A percentile compares a stretch with the other conserved stretches of the same genome.
phyloP scores from a whole-genome alignment of 1,284 basidiomycete genomes.

The Pterulicium gracile region DNA sequence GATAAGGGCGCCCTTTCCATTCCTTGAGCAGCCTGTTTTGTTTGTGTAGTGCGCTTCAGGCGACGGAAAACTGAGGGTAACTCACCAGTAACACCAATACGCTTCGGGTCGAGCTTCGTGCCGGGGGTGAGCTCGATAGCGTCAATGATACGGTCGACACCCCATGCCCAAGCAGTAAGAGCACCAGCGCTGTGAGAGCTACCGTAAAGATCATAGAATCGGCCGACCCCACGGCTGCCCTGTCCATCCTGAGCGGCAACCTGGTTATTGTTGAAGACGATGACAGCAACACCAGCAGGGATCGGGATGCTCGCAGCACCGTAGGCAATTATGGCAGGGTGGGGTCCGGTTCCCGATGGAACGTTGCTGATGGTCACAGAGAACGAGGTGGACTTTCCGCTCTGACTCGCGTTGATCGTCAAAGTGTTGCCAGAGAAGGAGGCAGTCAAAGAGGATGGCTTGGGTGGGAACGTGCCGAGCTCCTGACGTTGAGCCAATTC shows the following conservation, averaged over 20 bases:
- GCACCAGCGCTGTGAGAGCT: conserved; percentile 30
- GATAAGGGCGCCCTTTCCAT: conserved; percentile 35
- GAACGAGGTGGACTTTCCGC: conserved; percentile 34
- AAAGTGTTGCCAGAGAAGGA: conserved; percentile 32
- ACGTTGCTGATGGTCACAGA: conserved; percentile 30
- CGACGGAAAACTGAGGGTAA: neutral
- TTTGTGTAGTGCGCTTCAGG: too few relatives aligned
- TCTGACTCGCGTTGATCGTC: conserved; percentile 29
- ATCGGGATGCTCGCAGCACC: conserved; percentile 34
- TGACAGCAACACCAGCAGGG: conserved; percentile 32
- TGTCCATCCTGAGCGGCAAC: conserved; percentile 34
- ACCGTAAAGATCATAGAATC: conserved; percentile 44
- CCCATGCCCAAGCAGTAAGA: conserved; percentile 49
- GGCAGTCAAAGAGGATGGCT: conserved; percentile 27
- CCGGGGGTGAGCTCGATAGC: conserved; percentile 33
- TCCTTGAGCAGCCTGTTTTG: neutral
- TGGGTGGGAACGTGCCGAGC: conserved; percentile 31
- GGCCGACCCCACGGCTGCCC: conserved; percentile 36
- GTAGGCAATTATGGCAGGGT: conserved; percentile 39
- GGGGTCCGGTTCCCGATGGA: conserved; percentile 31
- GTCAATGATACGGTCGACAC: conserved; percentile 42
- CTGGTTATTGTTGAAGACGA: conserved; percentile 38
- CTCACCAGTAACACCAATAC: conserved; percentile 37
- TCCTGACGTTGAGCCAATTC: conserved; percentile 38
- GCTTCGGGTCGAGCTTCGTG: conserved; percentile 31